Percentiles rank a stretch among this genome's conserved stretches.
These are phyloP conservation scores for Cladophialophora carrionii DNA, from an alignment of 2,329 filamentous ascomycete genomes.

Conservation along the genomic window DNA sequence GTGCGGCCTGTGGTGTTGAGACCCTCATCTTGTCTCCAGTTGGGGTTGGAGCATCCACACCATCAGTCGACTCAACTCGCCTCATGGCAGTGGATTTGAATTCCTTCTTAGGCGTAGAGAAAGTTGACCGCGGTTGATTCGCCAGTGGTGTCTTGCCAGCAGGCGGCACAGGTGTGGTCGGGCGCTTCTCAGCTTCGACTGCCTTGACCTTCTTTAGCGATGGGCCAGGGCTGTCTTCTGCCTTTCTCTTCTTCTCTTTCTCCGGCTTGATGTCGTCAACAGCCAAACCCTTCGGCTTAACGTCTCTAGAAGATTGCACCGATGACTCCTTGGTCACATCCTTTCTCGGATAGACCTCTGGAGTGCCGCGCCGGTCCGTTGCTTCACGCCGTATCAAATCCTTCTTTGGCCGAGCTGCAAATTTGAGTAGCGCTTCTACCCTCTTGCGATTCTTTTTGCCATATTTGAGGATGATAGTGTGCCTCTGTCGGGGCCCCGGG, in stretches of 20 bases:
- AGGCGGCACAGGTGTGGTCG: constrained; percentile 45
- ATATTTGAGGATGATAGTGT: constrained; percentile 57
- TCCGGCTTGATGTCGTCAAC: constrained; percentile 24
- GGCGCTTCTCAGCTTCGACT: constrained; percentile 39
- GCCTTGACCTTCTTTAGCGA: constrained; percentile 39
- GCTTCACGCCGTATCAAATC: constrained; percentile 20
- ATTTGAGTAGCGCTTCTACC: constrained; percentile 53
- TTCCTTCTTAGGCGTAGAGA: constrained; percentile 51
- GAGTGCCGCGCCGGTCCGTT: constrained; percentile 3
- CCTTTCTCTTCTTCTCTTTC: constrained; percentile 36
- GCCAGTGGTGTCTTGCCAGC: constrained; percentile 43
- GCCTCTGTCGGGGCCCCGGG: constrained; percentile 39
- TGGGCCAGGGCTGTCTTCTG: constrained; percentile 21
- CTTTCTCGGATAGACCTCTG: constrained; percentile 21
- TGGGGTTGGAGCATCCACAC: constrained; percentile 48
- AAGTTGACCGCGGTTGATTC: constrained; percentile 38
- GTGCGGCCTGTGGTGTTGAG: constrained; percentile 38
- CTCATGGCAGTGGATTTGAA: constrained; percentile 45
- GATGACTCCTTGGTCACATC: constrained; percentile 31
- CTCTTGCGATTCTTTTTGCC: constrained; percentile 54
- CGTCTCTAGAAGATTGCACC: constrained; percentile 33
- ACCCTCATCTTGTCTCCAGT: constrained; percentile 38
- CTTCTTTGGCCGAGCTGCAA: constrained; percentile 41
- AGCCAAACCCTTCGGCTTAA: constrained; percentile 15
- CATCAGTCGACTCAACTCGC: constrained; percentile 45